Percentiles rank a stretch among this genome's conserved stretches.
These are phyloP conservation scores for Euclidium syriacum DNA, from an alignment of 345 rosid genomes.

Conservation along the genomic window DNA sequence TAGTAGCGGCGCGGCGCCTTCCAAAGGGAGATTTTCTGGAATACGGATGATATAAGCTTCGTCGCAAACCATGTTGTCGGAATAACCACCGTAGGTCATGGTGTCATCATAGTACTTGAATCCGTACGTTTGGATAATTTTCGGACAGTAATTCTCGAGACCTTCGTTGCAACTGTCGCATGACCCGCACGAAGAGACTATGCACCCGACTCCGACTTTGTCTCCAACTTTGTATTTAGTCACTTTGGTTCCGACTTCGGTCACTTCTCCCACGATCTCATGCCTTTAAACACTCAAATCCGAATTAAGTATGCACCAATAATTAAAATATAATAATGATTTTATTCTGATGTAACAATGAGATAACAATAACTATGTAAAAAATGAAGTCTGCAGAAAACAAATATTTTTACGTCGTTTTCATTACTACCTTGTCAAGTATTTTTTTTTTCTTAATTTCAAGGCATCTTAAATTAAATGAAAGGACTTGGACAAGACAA, in stretches of 20 bases:
- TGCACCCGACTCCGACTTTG: constrained; percentile 52
- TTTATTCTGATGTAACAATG: background rate
- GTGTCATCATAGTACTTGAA: constrained; percentile 40
- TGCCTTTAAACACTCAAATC: constrained; percentile 33
- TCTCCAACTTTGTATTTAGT: constrained; percentile 48
- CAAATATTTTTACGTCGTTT: too few relatives aligned
- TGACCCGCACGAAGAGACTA: constrained; percentile 49
- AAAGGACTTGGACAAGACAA: too few relatives aligned
- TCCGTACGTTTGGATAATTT: constrained; percentile 32
- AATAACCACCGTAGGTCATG: constrained; percentile 47
- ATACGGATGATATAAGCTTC: constrained; percentile 42
- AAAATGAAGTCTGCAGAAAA: too few relatives aligned
- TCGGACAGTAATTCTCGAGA: constrained; percentile 54
- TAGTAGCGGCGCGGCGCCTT: constrained; percentile 55
- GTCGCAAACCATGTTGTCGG: constrained; percentile 40
- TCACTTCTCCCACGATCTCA: constrained; percentile 54
- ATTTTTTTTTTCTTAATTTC: too few relatives aligned
- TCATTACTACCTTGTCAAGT: too few relatives aligned
- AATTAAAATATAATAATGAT: background rate
- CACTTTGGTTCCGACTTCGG: constrained; percentile 49
- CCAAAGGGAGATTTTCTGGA: constrained; percentile 46
- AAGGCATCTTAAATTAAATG: too few relatives aligned
- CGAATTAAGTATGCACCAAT: background rate
- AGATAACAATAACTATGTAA: too few relatives aligned
- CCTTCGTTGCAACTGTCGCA: constrained; percentile 40